A percentile compares a stretch with the other conserved stretches of the same genome.
Conservation (phyloP, 257 asterid genomes). For the Asclepias syriaca region DNA sequence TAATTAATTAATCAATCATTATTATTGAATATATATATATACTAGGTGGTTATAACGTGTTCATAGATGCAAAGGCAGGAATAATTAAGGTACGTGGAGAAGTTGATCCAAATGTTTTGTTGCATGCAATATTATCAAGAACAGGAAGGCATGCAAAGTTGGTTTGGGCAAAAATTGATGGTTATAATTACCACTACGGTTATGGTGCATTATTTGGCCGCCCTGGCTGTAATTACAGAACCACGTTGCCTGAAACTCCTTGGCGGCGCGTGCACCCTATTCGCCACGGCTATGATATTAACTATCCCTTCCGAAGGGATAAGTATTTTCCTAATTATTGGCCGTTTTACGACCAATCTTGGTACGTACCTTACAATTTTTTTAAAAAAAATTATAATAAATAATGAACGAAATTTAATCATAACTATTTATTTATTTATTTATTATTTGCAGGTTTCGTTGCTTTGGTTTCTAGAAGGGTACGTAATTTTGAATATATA, state of each 20-base stretch:
- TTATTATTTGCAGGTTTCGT: neutral
- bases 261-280: neutral
- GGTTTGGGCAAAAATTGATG: slow-evolving; percentile 32
- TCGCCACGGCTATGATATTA: neutral
- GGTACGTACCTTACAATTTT: neutral
- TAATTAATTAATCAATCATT: neutral
- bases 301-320: neutral
- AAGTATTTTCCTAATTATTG: neutral
- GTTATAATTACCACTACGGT: neutral
- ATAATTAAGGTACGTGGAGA: slow-evolving; percentile 26
- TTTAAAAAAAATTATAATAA: no score
- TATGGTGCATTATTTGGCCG: neutral
- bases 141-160: slow-evolving; percentile 50
- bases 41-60: slow-evolving; percentile 40
- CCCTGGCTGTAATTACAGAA: neutral
- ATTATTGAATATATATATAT: no score
- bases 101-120: slow-evolving; percentile 46
- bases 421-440: neutral
- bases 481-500: no score
- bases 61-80: slow-evolving; percentile 39
- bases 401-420: no score
- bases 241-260: slow-evolving; percentile 6
- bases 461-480: neutral
- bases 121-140: slow-evolving; percentile 31
- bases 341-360: neutral